Conservation (phyloP, 495 filamentous ascomycete genomes). For the Trichoderma erinaceum region DNA sequence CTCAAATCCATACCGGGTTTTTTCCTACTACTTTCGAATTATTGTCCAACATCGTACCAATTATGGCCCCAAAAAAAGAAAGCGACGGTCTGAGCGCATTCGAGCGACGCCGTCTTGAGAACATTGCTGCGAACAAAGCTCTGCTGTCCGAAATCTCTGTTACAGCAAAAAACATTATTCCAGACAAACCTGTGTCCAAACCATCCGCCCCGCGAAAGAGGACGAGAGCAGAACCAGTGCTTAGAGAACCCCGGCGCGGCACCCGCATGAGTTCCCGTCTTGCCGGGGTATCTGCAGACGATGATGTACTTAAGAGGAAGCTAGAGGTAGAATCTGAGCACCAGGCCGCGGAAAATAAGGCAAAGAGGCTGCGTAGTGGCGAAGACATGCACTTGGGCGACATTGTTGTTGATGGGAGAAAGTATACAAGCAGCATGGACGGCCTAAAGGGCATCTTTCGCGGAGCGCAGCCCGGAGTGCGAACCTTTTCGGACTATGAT, state of each 20-base stretch:
- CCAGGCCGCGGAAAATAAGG: conserved; percentile 53
- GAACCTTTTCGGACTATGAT: conserved; percentile 75
- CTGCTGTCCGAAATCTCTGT: conserved; percentile 40
- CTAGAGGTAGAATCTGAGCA: conserved; percentile 64
- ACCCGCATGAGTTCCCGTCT: conserved; percentile 49
- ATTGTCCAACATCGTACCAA: background rate
- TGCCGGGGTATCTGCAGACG: conserved; percentile 49
- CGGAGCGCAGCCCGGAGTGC: conserved; percentile 68
- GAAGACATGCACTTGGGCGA: conserved; percentile 66
- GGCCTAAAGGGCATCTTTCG: conserved; percentile 45
- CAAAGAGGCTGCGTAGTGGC: conserved; percentile 65
- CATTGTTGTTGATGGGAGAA: conserved; percentile 72
- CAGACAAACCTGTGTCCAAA: conserved; percentile 25
- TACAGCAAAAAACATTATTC: conserved; percentile 32
- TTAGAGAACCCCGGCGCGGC: conserved; percentile 26
- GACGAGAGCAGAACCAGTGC: conserved; percentile 27
- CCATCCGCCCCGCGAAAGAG: conserved; percentile 24
- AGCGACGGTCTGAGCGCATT: conserved; percentile 44
- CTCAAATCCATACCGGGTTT: background rate
- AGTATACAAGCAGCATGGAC: conserved; percentile 40
- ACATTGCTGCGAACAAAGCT: conserved; percentile 49
- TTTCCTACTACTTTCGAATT: background rate
- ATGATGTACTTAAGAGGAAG: conserved; percentile 72
- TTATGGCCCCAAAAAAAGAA: conserved; percentile 20
- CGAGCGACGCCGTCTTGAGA: conserved; percentile 48